phyloP scores from a whole-genome alignment of 1,139 yeast species.

The Blastobotrys niveus region DNA sequence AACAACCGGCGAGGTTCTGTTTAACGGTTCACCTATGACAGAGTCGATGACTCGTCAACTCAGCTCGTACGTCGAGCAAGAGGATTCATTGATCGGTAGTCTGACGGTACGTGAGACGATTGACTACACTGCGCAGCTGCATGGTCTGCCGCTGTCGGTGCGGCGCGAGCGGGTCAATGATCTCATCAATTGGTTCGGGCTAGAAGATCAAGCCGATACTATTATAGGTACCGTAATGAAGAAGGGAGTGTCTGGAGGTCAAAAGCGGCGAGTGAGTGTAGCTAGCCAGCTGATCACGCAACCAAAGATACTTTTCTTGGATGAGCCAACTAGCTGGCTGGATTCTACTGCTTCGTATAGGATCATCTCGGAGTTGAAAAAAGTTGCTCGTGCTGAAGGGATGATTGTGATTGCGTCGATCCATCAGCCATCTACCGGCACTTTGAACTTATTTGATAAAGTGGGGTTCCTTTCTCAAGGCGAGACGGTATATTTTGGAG shows the following conservation, averaged over 20 bases:
- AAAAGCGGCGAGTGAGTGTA: conserved; percentile 49
- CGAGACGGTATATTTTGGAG: conserved; percentile 42
- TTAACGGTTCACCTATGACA: conserved; percentile 8
- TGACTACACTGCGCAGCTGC: conserved; percentile 48
- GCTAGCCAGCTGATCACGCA: conserved; percentile 46
- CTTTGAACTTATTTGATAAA: conserved; percentile 35
- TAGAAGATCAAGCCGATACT: conserved; percentile 47
- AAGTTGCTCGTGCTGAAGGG: conserved; percentile 47
- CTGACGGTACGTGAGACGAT: conserved; percentile 52
- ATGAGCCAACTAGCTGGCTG: conserved; percentile 31
- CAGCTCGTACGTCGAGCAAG: conserved; percentile 56
- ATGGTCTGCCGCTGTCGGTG: conserved; percentile 39
- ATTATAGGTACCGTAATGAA: conserved; percentile 52
- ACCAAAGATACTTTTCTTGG: conserved; percentile 48
- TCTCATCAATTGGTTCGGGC: conserved; percentile 50
- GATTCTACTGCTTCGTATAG: conserved; percentile 36
- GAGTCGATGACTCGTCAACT: conserved; percentile 39
- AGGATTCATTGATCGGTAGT: conserved; percentile 50
- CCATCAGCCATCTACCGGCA: conserved; percentile 39
- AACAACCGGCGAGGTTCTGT: conserved; percentile 11
- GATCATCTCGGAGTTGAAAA: conserved; percentile 53
- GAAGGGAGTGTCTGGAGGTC: conserved; percentile 50
- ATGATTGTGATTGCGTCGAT: conserved; percentile 38
- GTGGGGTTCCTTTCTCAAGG: conserved; percentile 35
- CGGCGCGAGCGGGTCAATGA: conserved; percentile 47